Evolutionary conservation across 768 basidiomycete genomes (phyloP).

Genomic region (Pisolithus tinctorius): DNA sequence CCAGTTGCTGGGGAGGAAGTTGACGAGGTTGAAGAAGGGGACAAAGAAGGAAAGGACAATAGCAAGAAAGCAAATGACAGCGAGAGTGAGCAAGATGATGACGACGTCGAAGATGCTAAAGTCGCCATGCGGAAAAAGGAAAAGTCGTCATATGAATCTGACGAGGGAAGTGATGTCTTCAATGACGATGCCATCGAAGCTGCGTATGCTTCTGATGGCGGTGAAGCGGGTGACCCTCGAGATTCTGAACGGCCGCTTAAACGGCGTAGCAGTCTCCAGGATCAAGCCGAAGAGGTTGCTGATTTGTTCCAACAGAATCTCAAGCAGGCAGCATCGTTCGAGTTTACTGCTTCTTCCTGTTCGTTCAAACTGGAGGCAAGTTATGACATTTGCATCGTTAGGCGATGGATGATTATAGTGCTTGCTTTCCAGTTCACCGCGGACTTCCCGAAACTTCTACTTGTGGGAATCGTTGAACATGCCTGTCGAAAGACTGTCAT

Average conservation of each 20-base stretch:
- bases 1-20: constrained; percentile 38
- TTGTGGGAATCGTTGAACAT: constrained; percentile 90
- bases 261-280: constrained; percentile 28
- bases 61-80: constrained; percentile 48
- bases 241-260: constrained; percentile 15
- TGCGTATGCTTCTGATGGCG: constrained; percentile 48
- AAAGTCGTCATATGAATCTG: constrained; percentile 65
- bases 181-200: constrained; percentile 57
- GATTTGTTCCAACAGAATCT: constrained; percentile 52
- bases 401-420: neutral
- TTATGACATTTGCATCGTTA: constrained; percentile 2
- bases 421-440: constrained; percentile 60
- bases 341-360: constrained; percentile 59
- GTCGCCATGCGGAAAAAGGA: constrained; percentile 64
- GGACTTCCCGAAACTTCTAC: constrained; percentile 85
- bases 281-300: constrained; percentile 38
- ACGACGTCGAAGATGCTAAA: constrained; percentile 77
- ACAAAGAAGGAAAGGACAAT: constrained; percentile 38
- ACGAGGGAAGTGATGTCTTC: constrained; percentile 41
- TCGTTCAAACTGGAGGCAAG: constrained; percentile 81
- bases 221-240: constrained; percentile 26
- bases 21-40: constrained; percentile 44
- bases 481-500: constrained; percentile 79
- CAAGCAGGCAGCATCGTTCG: constrained; percentile 64
- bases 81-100: constrained; percentile 73